Base-by-base conservation (phyloP, 2,329 filamentous ascomycete species). In the Biscogniauxia marginata region DNA sequence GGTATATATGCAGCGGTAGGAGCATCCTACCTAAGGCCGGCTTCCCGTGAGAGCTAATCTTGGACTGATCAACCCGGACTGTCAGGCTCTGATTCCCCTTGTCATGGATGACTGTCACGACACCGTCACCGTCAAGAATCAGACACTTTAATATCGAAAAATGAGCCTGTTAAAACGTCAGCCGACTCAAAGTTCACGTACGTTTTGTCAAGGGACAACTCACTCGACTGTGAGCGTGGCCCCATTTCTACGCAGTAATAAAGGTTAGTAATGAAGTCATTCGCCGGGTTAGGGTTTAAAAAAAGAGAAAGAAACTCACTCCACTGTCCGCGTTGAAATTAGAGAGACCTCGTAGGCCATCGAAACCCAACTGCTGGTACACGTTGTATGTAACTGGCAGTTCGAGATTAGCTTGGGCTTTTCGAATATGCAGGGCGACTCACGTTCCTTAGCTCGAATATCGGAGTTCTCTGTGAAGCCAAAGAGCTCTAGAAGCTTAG, bases 81-180 rank as follows among this genome's bases (percentile, higher is more conserved):
- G 73, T 78, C 1, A 86, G 72, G 55, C 78, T 77, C 11, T 82
- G 67, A 44, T 75, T 72, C 4, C 74, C 65, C 18, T 72, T 66
- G 46, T 77, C 71, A 65, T 79, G 79, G 18, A 74, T 68, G n/a
- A 87, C 72, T 7, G 73, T 71, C 62, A 81, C 76, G 62, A 84
- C 80, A 46, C 81, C 78, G 34, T 74, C 71, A 34, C 80, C 79
- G 13, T 82, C 77, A 22, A 74, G 75, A 19, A 87, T 77, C 62
- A 87, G 81, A 52, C 79, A 79, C 59, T 80, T 81, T 9, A 87
- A 73, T 60, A 87, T 87, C n/a, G 81, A 80, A 70, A 82, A 87
- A 58, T 84, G 81, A 4, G 83, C 83, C 74, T 85, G 71, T 71
- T 74, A 76, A n/a, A n/a, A n/a, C n/a, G n/a, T n/a, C n/a, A n/a